A percentile compares a stretch with the other conserved stretches of the same genome.
Evolutionary conservation across 1,284 basidiomycete species (phyloP).

Genomic region (Cryptococcus wingfieldii): DNA sequence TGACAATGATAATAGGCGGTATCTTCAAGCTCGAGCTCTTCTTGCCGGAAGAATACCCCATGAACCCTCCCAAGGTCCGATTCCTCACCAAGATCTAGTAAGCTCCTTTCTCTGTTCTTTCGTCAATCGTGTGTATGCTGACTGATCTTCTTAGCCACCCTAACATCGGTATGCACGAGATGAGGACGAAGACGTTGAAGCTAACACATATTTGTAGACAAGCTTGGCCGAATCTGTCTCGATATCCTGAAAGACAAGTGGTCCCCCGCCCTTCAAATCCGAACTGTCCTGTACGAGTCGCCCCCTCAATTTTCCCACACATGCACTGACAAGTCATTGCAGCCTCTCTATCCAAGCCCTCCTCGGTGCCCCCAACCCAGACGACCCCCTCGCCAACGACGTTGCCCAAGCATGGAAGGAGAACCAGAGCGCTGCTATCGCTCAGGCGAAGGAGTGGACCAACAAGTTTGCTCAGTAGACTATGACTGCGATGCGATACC

Average conservation of each 20-base stretch:
- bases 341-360: conserved; percentile 89
- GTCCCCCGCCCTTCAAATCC: conserved; percentile 97
- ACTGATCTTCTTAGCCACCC: conserved; percentile 60
- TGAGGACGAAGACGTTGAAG: neutral
- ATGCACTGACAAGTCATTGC: neutral
- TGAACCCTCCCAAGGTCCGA: conserved; percentile 97
- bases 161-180: conserved; percentile 74
- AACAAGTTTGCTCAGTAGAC: conserved; percentile 62
- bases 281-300: conserved; percentile 68
- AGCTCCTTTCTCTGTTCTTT: conserved; percentile 5
- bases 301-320: neutral
- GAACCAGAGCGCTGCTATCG: conserved; percentile 85
- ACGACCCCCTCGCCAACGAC: conserved; percentile 89
- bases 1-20: conserved; percentile 59
- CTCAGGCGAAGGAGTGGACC: conserved; percentile 89
- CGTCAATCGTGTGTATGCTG: neutral
- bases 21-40: conserved; percentile 94
- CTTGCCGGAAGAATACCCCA: conserved; percentile 97
- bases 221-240: conserved; percentile 94
- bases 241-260: conserved; percentile 99
- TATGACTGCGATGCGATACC: neutral
- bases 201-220: conserved; percentile 59
- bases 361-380: conserved; percentile 92
- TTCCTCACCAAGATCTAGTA: conserved; percentile 97
- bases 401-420: conserved; percentile 99